These are phyloP conservation scores for Cynara cardunculus DNA, from an alignment of 129 eudicot species.

Conservation along the genomic window DNA sequence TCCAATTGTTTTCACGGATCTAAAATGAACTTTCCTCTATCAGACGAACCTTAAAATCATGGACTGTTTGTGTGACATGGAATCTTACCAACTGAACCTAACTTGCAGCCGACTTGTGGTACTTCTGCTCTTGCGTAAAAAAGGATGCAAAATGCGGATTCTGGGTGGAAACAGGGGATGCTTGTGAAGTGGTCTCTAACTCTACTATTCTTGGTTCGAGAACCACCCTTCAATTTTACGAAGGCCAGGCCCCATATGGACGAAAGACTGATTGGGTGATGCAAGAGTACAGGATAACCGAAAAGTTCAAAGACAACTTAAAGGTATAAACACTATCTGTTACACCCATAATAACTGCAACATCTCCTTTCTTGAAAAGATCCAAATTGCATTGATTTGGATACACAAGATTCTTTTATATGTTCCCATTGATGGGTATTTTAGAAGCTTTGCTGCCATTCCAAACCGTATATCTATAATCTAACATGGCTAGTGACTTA, in stretches of 20 bases:
- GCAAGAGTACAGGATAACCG: conserved; percentile 63
- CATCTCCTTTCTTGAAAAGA: background rate
- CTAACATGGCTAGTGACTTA: background rate
- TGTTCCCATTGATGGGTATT: background rate
- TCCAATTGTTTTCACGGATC: background rate
- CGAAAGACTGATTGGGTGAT: conserved; percentile 61
- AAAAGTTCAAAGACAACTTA: conserved; percentile 15
- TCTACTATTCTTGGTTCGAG: conserved; percentile 58
- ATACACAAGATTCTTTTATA: background rate
- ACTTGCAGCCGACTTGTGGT: conserved; percentile 64
- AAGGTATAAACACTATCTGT: conserved; percentile 30
- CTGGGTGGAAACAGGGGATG: conserved; percentile 54
- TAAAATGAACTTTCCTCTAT: background rate
- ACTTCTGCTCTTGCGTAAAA: conserved; percentile 29
- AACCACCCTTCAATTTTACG: conserved; percentile 51
- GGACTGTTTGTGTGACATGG: background rate
- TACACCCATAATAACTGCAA: background rate
- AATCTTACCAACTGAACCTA: background rate
- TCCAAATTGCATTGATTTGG: background rate
- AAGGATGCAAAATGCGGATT: conserved; percentile 42
- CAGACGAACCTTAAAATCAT: background rate
- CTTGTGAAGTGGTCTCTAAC: conserved; percentile 43
- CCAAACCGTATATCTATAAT: background rate
- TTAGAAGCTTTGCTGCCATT: background rate
- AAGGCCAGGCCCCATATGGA: conserved; percentile 36